A percentile compares a stretch with the other conserved stretches of the same genome.
These are phyloP conservation scores for Petunia axillaris DNA, from an alignment of 257 asterid genomes.

Conservation along the genomic window DNA sequence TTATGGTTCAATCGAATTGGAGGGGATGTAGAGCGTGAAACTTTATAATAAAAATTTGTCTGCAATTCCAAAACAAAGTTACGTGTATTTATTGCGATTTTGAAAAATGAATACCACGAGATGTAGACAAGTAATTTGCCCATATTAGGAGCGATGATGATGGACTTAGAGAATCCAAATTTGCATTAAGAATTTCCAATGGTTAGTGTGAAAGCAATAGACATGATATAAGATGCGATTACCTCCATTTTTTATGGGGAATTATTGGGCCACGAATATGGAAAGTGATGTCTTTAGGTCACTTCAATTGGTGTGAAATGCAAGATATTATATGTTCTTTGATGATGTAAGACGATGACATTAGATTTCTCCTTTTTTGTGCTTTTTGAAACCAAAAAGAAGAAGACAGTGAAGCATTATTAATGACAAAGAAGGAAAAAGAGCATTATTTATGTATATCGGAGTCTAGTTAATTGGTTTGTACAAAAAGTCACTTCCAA, in stretches of 20 bases:
- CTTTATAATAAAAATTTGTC: too few relatives aligned
- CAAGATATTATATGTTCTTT: conserved; percentile 7
- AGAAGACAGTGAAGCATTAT: neutral
- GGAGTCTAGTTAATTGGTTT: neutral
- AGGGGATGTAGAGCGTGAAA: too few relatives aligned
- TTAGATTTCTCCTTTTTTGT: conserved; percentile 41
- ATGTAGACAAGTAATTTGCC: neutral
- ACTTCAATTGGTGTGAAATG: conserved; percentile 35
- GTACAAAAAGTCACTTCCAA: neutral
- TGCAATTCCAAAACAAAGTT: too few relatives aligned
- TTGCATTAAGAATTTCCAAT: neutral
- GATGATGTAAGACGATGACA: conserved; percentile 46
- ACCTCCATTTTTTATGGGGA: conserved; percentile 34
- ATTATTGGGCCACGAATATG: conserved; percentile 41
- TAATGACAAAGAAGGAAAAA: neutral
- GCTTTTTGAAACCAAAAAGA: conserved; percentile 13
- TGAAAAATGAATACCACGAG: too few relatives aligned
- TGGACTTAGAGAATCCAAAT: neutral
- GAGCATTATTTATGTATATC: neutral
- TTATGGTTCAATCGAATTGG: too few relatives aligned
- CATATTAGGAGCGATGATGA: neutral
- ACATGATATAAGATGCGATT: conserved; percentile 22
- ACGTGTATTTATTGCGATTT: too few relatives aligned
- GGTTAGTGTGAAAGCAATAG: conserved; percentile 36
- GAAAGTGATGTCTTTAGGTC: conserved; percentile 18